phyloP scores from a whole-genome alignment of 1,139 yeast genomes.

The Taphrina populina region DNA sequence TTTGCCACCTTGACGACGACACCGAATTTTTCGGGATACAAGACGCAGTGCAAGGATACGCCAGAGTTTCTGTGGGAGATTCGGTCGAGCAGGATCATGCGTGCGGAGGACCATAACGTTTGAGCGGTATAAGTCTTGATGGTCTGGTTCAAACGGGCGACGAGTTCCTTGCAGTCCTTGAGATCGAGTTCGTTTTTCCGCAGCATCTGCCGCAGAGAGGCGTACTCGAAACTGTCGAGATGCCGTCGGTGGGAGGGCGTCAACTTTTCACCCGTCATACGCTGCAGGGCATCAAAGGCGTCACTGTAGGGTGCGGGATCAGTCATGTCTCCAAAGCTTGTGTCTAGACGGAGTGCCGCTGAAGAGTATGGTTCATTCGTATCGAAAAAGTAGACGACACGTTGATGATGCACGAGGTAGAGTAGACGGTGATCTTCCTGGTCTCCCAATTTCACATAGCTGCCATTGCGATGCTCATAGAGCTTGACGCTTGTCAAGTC shows the following conservation, averaged over 20 bases:
- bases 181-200: slow-evolving; percentile 9
- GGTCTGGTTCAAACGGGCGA: slow-evolving; percentile 7
- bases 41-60: slow-evolving; percentile 5
- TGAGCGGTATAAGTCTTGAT: slow-evolving; percentile 13
- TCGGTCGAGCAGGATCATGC: slow-evolving; percentile 9
- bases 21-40: slow-evolving; percentile 7
- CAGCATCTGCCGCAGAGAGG: slow-evolving; percentile 6
- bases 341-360: neutral
- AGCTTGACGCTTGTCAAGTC: neutral
- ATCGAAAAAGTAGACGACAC: slow-evolving; percentile 9
- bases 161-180: slow-evolving; percentile 10
- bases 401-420: slow-evolving; percentile 4
- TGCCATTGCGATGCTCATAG: slow-evolving; percentile 13
- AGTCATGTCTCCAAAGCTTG: neutral
- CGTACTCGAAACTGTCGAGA: slow-evolving; percentile 7
- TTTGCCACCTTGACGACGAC: slow-evolving; percentile 8
- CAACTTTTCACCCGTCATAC: slow-evolving; percentile 6
- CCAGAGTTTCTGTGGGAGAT: slow-evolving; percentile 8
- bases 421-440: slow-evolving; percentile 3
- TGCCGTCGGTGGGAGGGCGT: slow-evolving; percentile 10
- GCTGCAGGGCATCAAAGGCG: slow-evolving; percentile 3
- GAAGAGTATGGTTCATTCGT: neutral
- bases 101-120: slow-evolving; percentile 4
- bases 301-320: neutral
- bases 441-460: neutral